Percentiles rank a stretch among this genome's conserved stretches.
Conservation (phyloP, 2,329 filamentous ascomycete species). For the Elsinoe perseae region DNA sequence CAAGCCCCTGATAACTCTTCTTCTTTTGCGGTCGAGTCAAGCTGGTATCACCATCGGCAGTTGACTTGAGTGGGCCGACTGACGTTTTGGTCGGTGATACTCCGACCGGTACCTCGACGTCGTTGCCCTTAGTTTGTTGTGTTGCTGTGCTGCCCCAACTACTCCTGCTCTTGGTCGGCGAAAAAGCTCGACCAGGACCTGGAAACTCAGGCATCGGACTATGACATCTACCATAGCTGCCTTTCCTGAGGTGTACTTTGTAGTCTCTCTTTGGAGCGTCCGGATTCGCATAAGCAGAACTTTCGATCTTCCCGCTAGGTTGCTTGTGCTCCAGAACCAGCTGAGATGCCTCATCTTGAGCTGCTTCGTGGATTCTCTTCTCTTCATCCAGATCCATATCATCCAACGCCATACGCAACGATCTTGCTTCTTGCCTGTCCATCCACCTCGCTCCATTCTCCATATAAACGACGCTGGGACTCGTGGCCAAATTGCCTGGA, state of each 20-base stretch:
- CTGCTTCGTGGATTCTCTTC: slow-evolving; percentile 57
- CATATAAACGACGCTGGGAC: slow-evolving; percentile 59
- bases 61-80: too few relatives aligned
- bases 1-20: slow-evolving; percentile 32
- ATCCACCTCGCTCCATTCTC: slow-evolving; percentile 69
- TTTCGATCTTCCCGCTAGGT: slow-evolving; percentile 47
- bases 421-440: slow-evolving; percentile 69
- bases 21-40: slow-evolving; percentile 18
- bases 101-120: background rate
- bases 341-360: slow-evolving; percentile 69
- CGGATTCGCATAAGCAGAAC: slow-evolving; percentile 34
- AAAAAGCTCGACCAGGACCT: background rate
- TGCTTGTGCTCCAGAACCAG: slow-evolving; percentile 62
- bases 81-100: background rate
- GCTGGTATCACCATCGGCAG: too few relatives aligned
- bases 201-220: slow-evolving; percentile 26
- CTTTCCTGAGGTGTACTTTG: slow-evolving; percentile 58
- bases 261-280: slow-evolving; percentile 43
- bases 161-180: background rate
- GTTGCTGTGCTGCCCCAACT: background rate
- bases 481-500: slow-evolving; percentile 52
- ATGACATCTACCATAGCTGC: slow-evolving; percentile 57
- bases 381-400: slow-evolving; percentile 63
- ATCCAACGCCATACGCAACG: slow-evolving; percentile 63
- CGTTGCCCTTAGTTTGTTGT: background rate